A percentile compares a stretch with the other conserved stretches of the same genome.
phyloP scores from a whole-genome alignment of 176 grass and related monocot genomes.

The Rhynchospora pubera region DNA sequence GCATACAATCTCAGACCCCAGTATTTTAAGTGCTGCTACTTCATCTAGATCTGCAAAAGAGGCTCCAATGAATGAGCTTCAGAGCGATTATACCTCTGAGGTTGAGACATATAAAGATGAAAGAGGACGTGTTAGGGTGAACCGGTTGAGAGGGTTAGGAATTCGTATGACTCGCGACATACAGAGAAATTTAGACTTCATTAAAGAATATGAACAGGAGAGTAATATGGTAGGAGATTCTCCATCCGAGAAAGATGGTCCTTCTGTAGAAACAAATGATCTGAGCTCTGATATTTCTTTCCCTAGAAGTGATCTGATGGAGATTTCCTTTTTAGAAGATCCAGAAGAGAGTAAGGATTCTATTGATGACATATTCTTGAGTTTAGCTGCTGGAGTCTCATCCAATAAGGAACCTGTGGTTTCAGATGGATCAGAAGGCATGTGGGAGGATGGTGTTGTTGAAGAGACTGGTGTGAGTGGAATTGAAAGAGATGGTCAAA shows the following conservation, averaged over 20 bases:
- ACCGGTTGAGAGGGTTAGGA: constrained; percentile 80
- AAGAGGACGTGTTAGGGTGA: constrained; percentile 68
- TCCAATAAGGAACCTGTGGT: constrained; percentile 37
- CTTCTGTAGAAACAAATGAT: constrained; percentile 25
- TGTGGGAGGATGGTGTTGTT: constrained; percentile 67
- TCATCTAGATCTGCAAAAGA: constrained; percentile 40
- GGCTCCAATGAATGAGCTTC: constrained; percentile 21
- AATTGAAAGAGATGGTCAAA: constrained; percentile 24
- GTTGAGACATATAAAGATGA: constrained; percentile 88
- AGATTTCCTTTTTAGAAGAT: constrained; percentile 81
- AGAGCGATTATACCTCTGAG: constrained; percentile 62
- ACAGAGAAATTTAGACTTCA: constrained; percentile 95
- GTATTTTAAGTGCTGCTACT: constrained; percentile 27
- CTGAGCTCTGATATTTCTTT: constrained; percentile 2
- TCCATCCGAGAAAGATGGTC: constrained; percentile 22
- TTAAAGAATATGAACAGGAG: constrained; percentile 70
- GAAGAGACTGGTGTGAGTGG: constrained; percentile 27
- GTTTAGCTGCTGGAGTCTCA: constrained; percentile 52
- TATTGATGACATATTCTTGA: constrained; percentile 71
- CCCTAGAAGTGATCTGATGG: constrained; percentile 39
- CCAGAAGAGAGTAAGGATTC: constrained; percentile 42
- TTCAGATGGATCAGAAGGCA: constrained; percentile 46
- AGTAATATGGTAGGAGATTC: constrained; percentile 34
- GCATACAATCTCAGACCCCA: constrained; percentile 28
- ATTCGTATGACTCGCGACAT: constrained; percentile 97